These are phyloP conservation scores for Solanum aculeatissimum DNA, from an alignment of 305 asterid genomes.

Conservation along the genomic window DNA sequence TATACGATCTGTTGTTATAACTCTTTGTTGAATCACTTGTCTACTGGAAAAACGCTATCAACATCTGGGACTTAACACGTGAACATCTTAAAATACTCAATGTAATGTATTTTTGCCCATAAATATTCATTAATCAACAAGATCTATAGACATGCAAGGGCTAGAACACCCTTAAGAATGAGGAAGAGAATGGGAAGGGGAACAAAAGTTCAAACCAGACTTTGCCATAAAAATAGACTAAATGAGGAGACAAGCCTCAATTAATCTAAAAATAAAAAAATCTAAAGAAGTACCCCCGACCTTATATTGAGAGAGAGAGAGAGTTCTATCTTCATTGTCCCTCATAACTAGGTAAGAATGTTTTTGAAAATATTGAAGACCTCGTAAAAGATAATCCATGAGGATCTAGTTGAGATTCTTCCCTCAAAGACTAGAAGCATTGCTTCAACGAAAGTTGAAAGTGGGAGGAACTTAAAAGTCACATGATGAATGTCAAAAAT, in stretches of 20 bases:
- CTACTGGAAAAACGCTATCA: too few relatives aligned
- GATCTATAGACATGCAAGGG: neutral
- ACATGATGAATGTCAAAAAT: neutral
- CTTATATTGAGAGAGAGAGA: neutral
- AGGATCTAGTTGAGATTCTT: neutral
- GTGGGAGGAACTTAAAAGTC: neutral
- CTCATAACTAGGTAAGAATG: neutral
- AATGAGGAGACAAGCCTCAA: neutral
- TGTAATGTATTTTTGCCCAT: too few relatives aligned
- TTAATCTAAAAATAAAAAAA: too few relatives aligned
- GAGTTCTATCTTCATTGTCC: neutral
- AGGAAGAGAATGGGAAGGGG: neutral
- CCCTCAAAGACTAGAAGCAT: neutral
- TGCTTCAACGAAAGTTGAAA: neutral
- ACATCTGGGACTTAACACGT: too few relatives aligned
- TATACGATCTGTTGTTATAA: too few relatives aligned
- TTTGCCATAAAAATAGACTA: neutral
- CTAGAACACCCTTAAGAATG: neutral
- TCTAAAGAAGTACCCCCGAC: neutral
- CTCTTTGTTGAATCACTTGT: too few relatives aligned
- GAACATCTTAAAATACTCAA: too few relatives aligned
- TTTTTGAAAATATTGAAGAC: neutral
- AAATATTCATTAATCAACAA: too few relatives aligned
- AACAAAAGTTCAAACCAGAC: neutral
- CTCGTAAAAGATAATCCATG: neutral